Base-by-base conservation (phyloP, 768 basidiomycete species). In the Leucocoprinus birnbaumii region DNA sequence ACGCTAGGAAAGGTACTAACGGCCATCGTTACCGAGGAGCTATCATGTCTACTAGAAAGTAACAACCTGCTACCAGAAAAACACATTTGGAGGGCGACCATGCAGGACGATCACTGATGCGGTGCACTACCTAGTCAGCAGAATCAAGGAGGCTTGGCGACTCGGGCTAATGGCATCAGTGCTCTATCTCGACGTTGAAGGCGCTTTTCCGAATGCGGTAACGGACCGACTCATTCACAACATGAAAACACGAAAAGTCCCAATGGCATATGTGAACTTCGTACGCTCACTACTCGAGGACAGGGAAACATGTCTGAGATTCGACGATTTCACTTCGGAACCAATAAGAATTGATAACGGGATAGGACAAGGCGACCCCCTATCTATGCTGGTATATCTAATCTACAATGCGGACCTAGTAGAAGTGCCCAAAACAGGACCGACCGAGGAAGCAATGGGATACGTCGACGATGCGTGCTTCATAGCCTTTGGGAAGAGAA, bases 141-240 rank as follows among this genome's bases (percentile, higher is more conserved):
- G 58, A 14, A 62, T 77, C 24, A 68, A 75, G 44, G 63, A 71
- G 3, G 68, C 71, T 0, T 78, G 74, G 75, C 35, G 65, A 0
- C 46, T 51, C 3, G 47, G 59, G 0, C 61, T 67, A 14, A 73
- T 76, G 0, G 71, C 61, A 0, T 65, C 63, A 2, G 63, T 65
- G 0, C 66, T 76, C 0, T 76, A 70, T 59, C 64, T 76, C 0
- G 74, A 78, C 53, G 67, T 78, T 1, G 63, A 74, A 57, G 74
- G 67, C 0, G 74, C 73, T 1, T 78, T 76, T 55, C 75, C 72
- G 0, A 75, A 68, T 50, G 66, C 65, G 0, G 65, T 65, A 10
- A 62, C 57, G 0, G 65, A 64, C 2, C 31, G 59, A 0, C 65
- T 76, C 0, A 31, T 68, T 7, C 68, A 72, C 50, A 68, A 71